Conservation (phyloP, 352 stramenopile genomes). For the Phytophthora fragariae region DNA sequence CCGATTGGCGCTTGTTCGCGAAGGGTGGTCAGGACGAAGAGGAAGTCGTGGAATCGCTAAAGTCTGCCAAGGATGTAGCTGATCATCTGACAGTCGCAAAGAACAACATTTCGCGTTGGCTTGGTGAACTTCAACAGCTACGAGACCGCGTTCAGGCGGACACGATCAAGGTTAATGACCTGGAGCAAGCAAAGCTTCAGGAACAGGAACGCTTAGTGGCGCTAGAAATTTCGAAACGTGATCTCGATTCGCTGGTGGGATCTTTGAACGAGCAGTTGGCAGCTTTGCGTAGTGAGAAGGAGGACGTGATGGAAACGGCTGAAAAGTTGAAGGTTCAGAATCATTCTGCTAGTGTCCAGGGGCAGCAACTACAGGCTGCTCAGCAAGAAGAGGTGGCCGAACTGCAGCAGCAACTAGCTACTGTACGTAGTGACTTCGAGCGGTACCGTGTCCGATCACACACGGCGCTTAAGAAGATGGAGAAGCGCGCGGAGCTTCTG, state of each 20-base stretch:
- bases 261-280: constrained; percentile 41
- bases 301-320: constrained; percentile 21
- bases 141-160: constrained; percentile 14
- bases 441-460: constrained; percentile 73
- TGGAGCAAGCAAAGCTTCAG: constrained; percentile 32
- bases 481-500: constrained; percentile 80
- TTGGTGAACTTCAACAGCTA: constrained; percentile 34
- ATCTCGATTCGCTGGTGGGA: constrained; percentile 30
- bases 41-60: constrained; percentile 2
- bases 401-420: constrained; percentile 46
- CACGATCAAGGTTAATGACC: constrained; percentile 9
- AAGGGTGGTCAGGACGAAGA: constrained; percentile 25
- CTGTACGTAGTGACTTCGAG: constrained; percentile 65
- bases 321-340: constrained; percentile 25
- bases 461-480: constrained; percentile 81
- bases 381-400: constrained; percentile 38
- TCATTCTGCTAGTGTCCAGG: constrained; percentile 30
- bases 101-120: constrained; percentile 28
- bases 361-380: constrained; percentile 31
- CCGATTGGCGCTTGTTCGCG: constrained; percentile 37
- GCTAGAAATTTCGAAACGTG: constrained; percentile 23
- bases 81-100: constrained; percentile 27
- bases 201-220: constrained; percentile 20
- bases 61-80: constrained; percentile 9
- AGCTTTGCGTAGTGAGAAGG: constrained; percentile 25